Base-by-base conservation (phyloP, 2,329 filamentous ascomycete genomes). In the Colletotrichum tabaci region DNA sequence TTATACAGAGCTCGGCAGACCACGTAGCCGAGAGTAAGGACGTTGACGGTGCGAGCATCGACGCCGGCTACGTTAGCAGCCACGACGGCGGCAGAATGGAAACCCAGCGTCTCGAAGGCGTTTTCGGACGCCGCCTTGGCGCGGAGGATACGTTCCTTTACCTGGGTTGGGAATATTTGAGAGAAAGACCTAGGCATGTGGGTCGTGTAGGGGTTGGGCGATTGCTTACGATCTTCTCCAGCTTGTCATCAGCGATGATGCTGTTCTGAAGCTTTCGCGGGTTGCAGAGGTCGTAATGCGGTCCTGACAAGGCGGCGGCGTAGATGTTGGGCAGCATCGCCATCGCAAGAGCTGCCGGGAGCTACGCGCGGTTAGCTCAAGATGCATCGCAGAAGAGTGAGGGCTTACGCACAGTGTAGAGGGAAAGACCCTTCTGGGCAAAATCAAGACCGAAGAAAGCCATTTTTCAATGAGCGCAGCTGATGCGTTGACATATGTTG, bases 61-160 rank as follows among this genome's bases (percentile, higher is more conserved):
- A 87, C 79, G 26, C 82, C 80, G 7, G 85, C 80, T n/a, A 78
- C 76, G 76, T 86, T 87, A 73, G 83, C 86, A 18, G 86, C 86
- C 47, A 84, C 78, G 21, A 88, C 80, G 50, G 77, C 82, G 3
- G 81, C 81, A 15, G 84, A 81, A 75, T 81, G 86, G 74, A 85
- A 75, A 58, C 82, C 83, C 13, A 87, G 72, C 3, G 82, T 84
- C 77, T 87, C 85, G 73, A 84, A 80, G 72, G 79, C 82, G 75
- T 87, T 87, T 49, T 79, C 76, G 7, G 79, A 75, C 6, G 86
- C 84, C 26, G 87, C 86, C 76, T 91, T 86, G 38, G 86, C 83
- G 61, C 88, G 85, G 52, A 90, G 77, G 40, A 87, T 82, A 64
- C 84, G 84, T 76, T 89, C 90, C 76, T 91, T 88, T 35, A 82